Percentiles rank a stretch among this genome's conserved stretches.
Conservation (phyloP, 805 yeast genomes). For the Diddensiella transvaalensis region DNA sequence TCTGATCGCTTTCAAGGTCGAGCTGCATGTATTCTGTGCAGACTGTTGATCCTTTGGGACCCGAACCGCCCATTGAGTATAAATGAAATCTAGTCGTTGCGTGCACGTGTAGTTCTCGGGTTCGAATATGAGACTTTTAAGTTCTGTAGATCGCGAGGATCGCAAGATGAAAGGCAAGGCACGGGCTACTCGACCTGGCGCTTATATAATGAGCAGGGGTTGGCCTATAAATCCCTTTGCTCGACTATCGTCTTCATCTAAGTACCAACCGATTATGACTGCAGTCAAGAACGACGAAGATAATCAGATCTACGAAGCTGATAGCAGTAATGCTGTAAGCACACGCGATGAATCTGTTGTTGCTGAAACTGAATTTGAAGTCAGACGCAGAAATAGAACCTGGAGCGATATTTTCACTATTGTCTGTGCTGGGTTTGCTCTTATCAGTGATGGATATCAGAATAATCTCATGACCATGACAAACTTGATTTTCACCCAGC, state of each 20-base stretch:
- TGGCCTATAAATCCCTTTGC: background rate
- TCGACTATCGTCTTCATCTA: background rate
- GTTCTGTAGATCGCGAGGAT: background rate
- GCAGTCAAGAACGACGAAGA: background rate
- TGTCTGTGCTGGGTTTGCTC: constrained; percentile 68
- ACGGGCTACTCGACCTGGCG: background rate
- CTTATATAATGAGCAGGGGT: background rate
- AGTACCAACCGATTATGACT: background rate
- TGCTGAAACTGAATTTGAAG: background rate
- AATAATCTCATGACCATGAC: constrained; percentile 70
- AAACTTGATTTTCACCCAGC: constrained; percentile 51
- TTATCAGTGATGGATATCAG: constrained; percentile 75
- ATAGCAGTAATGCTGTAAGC: background rate
- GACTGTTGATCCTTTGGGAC: background rate
- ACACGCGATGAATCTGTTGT: background rate
- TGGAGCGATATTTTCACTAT: constrained; percentile 37
- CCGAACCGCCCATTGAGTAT: background rate
- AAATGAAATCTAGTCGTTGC: background rate
- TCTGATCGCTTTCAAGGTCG: background rate
- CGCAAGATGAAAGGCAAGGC: background rate
- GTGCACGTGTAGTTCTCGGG: background rate
- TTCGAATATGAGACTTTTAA: background rate
- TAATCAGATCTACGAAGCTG: background rate
- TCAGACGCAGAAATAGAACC: constrained; percentile 1
- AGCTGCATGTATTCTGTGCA: background rate